Base-by-base conservation (phyloP, 2,329 filamentous ascomycete species). In the Gyromitra esculenta region DNA sequence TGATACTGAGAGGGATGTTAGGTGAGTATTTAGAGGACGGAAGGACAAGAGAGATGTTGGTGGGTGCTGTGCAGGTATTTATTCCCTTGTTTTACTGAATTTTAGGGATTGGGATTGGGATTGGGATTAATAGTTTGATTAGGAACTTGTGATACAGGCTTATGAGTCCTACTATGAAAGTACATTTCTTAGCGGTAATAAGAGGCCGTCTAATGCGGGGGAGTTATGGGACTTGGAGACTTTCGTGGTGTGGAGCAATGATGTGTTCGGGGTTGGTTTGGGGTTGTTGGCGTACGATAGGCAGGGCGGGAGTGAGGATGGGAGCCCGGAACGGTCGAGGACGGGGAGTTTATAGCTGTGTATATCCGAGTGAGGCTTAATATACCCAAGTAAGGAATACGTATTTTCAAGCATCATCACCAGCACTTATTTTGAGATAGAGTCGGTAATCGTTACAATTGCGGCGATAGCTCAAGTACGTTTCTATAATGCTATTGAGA, bases 151-250 rank as follows among this genome's bases (percentile, higher is more conserved):
- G 13, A 85, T 89, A 15, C 86, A 88, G 81, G 85, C 85, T 8
- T 91, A 91, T 80, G 89, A 91, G 81, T 86, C 87, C 5, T 91
- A 90, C 83, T 89, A 89, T 77, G 88, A 90, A 39, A 84, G 83
- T 31, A 86, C 86, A 77, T 83, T 84, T 7, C 86, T 85, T 66
- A 80, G 84, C 25, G 80, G 80, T 3, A 81, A 79, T 73, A 80
- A 79, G 72, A 69, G 75, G 25, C 73, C 70, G 66, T 52, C 64
- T 21, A 80, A 81, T 69, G 77, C 79, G 72, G 79, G 78, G 73
- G 88, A 87, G 48, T 85, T 90, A 4, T 91, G 89, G 89, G 89
- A 91, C 81, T 85, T 88, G 5, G 88, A 90, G 78, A 87, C 87
- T 5, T 91, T 91, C 82, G 86, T 84, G 1, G 89, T 90, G 80